Conservation (phyloP, 139 green algal species). For the Volvox africanus region DNA sequence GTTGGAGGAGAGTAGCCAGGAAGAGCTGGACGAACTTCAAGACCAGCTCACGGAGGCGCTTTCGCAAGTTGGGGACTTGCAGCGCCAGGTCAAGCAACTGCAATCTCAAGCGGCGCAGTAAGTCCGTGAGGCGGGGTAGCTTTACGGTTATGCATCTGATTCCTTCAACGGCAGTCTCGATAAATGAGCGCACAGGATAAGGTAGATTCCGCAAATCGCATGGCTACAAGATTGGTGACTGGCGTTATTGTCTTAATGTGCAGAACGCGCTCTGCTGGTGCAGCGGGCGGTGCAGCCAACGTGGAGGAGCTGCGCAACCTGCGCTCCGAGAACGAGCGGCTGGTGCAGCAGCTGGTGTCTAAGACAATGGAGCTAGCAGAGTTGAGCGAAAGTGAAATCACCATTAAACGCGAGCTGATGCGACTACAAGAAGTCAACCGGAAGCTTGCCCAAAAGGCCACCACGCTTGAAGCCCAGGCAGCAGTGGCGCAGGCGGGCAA, state of each 20-base stretch:
- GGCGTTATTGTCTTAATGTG: too few relatives aligned
- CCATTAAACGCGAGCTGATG: conserved; percentile 59
- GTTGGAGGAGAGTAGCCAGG: conserved; percentile 52
- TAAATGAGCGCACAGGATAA: too few relatives aligned
- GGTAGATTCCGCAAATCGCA: too few relatives aligned
- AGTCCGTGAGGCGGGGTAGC: not conserved
- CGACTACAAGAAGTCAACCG: conserved; percentile 71
- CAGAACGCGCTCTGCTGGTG: not conserved
- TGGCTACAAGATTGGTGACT: too few relatives aligned
- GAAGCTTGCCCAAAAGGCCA: conserved; percentile 73
- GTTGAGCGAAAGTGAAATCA: conserved; percentile 60
- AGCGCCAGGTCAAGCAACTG: conserved; percentile 51
- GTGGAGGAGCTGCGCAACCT: conserved; percentile 48
- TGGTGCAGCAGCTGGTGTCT: conserved; percentile 64
- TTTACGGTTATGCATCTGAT: too few relatives aligned
- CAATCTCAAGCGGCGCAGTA: conserved; percentile 15
- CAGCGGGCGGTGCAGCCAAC: not conserved
- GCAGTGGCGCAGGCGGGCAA: conserved; percentile 25
- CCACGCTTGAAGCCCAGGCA: conserved; percentile 66
- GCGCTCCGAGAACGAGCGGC: conserved; percentile 50
- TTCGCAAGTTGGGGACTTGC: conserved; percentile 28
- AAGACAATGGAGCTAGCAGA: conserved; percentile 65
- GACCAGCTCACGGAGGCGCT: conserved; percentile 57
- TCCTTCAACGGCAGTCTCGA: too few relatives aligned
- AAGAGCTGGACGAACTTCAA: conserved; percentile 62